phyloP scores from a whole-genome alignment of 495 filamentous ascomycete species.

The Clavariopsis aquatica region DNA sequence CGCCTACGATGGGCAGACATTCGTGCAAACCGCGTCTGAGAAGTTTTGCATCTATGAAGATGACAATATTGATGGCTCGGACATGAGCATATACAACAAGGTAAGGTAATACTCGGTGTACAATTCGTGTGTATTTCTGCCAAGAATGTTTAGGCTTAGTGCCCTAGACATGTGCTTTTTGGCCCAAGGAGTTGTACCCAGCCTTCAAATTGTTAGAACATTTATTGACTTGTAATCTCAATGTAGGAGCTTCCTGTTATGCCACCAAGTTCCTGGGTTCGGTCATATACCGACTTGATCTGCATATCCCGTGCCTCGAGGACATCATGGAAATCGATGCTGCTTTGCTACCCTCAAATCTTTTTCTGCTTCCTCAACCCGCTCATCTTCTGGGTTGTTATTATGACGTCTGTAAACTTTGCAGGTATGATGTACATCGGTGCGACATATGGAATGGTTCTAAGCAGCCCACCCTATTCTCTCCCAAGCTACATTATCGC shows the following conservation, averaged over 20 bases:
- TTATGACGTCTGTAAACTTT: constrained; percentile 18
- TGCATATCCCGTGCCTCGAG: constrained; percentile 6
- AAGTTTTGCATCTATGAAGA: constrained; percentile 27
- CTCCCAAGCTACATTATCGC: constrained; percentile 11
- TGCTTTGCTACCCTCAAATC: constrained; percentile 21
- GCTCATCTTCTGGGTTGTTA: constrained; percentile 28
- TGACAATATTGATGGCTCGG: not conserved
- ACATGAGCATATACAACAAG: constrained; percentile 3
- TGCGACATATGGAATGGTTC: constrained; percentile 12
- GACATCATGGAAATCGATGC: constrained; percentile 15
- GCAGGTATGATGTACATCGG: constrained; percentile 32
- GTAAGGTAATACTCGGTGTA: too few species aligned
- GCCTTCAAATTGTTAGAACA: too few species aligned
- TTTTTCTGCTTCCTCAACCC: constrained; percentile 28
- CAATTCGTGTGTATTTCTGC: too few species aligned
- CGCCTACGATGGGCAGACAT: constrained; percentile 23
- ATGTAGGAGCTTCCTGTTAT: not conserved
- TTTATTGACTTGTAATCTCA: too few species aligned
- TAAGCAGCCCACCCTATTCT: constrained; percentile 9
- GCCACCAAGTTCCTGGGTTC: not conserved
- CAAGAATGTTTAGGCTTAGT: too few species aligned
- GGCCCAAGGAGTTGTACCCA: too few species aligned
- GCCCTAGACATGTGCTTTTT: too few species aligned
- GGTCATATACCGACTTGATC: not conserved
- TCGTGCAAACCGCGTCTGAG: constrained; percentile 23